phyloP scores from a whole-genome alignment of 768 basidiomycete genomes.

The Termitomyces titanicus region DNA sequence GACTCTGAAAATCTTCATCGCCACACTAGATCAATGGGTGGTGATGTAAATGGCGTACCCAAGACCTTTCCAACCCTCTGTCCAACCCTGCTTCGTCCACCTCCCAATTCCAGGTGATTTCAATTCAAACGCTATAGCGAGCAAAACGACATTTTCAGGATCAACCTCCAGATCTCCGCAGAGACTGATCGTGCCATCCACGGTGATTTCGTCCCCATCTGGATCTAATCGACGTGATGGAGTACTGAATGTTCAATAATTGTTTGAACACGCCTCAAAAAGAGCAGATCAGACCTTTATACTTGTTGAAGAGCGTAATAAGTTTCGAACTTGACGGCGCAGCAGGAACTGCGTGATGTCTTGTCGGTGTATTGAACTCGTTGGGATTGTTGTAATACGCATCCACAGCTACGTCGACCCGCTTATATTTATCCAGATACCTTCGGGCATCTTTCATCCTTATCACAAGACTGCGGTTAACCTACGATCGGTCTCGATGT shows the following conservation, averaged over 20 bases:
- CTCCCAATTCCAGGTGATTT: slow-evolving; percentile 70
- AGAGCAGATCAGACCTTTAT: slow-evolving; percentile 49
- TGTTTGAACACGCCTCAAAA: neutral
- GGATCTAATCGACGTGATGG: slow-evolving; percentile 37
- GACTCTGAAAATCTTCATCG: slow-evolving; percentile 35
- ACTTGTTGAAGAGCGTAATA: slow-evolving; percentile 56
- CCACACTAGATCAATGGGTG: neutral
- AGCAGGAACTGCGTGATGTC: slow-evolving; percentile 18
- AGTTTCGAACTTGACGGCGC: slow-evolving; percentile 53
- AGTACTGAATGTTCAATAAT: neutral
- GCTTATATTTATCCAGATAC: slow-evolving; percentile 67
- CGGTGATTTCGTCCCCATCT: slow-evolving; percentile 59
- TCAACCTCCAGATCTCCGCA: slow-evolving; percentile 68
- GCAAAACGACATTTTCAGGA: slow-evolving; percentile 78
- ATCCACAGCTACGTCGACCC: slow-evolving; percentile 70
- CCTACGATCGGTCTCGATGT: slow-evolving; percentile 15
- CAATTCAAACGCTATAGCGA: slow-evolving; percentile 79
- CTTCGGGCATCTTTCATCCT: slow-evolving; percentile 59
- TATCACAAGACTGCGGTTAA: slow-evolving; percentile 24
- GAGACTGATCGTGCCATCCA: slow-evolving; percentile 78
- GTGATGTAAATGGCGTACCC: slow-evolving; percentile 39
- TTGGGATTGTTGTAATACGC: slow-evolving; percentile 62
- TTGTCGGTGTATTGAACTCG: slow-evolving; percentile 22
- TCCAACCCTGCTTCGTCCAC: slow-evolving; percentile 71
- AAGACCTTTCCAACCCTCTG: slow-evolving; percentile 74